Base-by-base conservation (phyloP, 805 yeast genomes). In the Schizosaccharomyces lindneri region DNA sequence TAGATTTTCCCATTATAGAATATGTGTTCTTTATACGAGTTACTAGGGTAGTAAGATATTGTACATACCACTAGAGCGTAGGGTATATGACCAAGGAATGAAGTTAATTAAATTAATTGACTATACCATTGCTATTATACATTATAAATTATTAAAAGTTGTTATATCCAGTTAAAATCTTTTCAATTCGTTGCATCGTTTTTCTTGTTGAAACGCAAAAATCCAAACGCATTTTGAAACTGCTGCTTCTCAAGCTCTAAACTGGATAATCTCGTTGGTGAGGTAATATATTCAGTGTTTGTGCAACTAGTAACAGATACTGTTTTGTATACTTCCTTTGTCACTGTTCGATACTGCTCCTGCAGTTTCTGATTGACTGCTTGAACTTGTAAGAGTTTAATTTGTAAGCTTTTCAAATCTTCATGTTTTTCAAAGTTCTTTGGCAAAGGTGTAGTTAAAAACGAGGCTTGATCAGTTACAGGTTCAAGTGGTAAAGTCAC, bases 1-100 rank as follows among this genome's bases (percentile, higher is more conserved):
- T 78, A 66, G 70, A 60, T 2, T 65, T 64, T 13, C 64, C 66
- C 66, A 65, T 65, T 36, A 13, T 9, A 59, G 13, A 43, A 24
- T 59, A 24, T 24, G 27, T 21, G 41, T 13, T 36, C 15, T 13
- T 36, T 36, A 36, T 36, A 13, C 41, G 41, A 36, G 41, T 4
- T 13, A 13, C 41, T 36, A 6, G 13, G 41, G 41, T 11, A 6
- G 41, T 36, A 36, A 36, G 41, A 9, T 36, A 36, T 11, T 13
- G 32, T 36, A 36, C 41, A 36, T 15, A 36, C 41, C 41, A 36
- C 41, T 11, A 15, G 11, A 13, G 15, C 13, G 7, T 36, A 36
- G 17, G 41, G 41, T 36, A 36, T 36, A 13, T 36, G 4, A 11
- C 4, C 15, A 36, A 5, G 15, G 15, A 36, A 13, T 36, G 17